Evolutionary conservation across 306 rosid species (phyloP).

Genomic region (Parietaria judaica): DNA sequence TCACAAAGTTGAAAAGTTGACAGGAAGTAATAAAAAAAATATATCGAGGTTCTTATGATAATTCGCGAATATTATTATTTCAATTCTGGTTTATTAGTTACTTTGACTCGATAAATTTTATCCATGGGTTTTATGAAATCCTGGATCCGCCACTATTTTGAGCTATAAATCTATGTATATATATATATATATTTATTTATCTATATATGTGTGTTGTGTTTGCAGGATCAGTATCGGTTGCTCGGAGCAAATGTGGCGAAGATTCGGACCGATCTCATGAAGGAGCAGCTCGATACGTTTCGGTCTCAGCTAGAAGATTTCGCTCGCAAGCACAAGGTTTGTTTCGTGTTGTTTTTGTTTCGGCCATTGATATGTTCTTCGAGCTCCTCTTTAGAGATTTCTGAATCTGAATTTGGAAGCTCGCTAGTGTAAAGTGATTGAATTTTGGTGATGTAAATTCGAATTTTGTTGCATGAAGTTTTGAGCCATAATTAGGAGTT

Average conservation of each 20-base stretch:
- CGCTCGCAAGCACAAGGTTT: slow-evolving; percentile 90
- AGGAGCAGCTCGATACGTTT: slow-evolving; percentile 86
- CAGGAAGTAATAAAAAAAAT: too few species aligned
- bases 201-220: background rate
- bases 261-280: slow-evolving; percentile 85
- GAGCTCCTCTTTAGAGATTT: too few species aligned
- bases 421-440: background rate
- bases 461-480: too few species aligned
- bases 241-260: slow-evolving; percentile 92
- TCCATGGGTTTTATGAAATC: too few species aligned
- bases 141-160: background rate
- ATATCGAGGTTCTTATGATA: too few species aligned
- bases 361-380: too few species aligned
- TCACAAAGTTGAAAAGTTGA: too few species aligned
- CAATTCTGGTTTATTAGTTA: too few species aligned
- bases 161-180: background rate
- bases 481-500: too few species aligned
- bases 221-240: slow-evolving; percentile 66
- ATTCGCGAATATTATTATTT: too few species aligned
- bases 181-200: background rate
- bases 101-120: too few species aligned
- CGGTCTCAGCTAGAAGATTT: slow-evolving; percentile 93
- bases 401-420: too few species aligned
- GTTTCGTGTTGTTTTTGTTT: background rate
- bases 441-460: slow-evolving; percentile 5